Conservation (phyloP, 2,329 filamentous ascomycete genomes). For the Coniochaeta hoffmannii region DNA sequence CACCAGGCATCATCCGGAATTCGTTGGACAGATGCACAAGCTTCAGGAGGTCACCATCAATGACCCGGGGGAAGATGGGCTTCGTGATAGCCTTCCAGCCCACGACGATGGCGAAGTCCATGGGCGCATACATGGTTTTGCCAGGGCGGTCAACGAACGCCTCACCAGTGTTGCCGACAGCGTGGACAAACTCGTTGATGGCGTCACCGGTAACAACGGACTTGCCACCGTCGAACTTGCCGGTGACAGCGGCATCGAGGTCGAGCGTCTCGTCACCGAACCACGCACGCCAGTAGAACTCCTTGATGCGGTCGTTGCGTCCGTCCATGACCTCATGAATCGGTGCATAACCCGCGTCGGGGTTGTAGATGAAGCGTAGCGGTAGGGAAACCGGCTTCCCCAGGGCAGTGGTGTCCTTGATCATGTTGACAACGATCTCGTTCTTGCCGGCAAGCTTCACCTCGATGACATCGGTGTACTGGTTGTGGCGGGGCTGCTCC, state of each 20-base stretch:
- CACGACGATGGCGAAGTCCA: slow-evolving; percentile 98
- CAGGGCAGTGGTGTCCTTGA: slow-evolving; percentile 85
- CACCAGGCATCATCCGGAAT: slow-evolving; percentile 97
- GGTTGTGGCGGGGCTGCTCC: slow-evolving; percentile 79
- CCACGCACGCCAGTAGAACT: slow-evolving; percentile 98
- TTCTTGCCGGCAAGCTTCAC: slow-evolving; percentile 67
- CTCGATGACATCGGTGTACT: slow-evolving; percentile 83
- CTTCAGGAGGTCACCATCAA: slow-evolving; percentile 93
- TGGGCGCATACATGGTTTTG: slow-evolving; percentile 89
- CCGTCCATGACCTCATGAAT: slow-evolving; percentile 94
- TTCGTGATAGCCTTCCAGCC: slow-evolving; percentile 99
- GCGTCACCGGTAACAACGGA: slow-evolving; percentile 82
- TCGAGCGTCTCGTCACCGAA: slow-evolving; percentile 82
- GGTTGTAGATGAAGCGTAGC: slow-evolving; percentile 86
- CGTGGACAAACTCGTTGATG: slow-evolving; percentile 98
- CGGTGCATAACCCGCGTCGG: slow-evolving; percentile 93
- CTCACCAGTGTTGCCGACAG: slow-evolving; percentile 94
- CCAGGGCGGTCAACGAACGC: slow-evolving; percentile 94
- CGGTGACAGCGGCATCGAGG: slow-evolving; percentile 76
- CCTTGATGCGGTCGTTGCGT: slow-evolving; percentile 96
- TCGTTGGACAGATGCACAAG: slow-evolving; percentile 94
- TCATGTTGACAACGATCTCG: slow-evolving; percentile 81
- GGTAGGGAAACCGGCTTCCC: slow-evolving; percentile 76
- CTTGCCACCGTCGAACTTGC: slow-evolving; percentile 83
- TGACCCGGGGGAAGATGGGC: slow-evolving; percentile 94